These are phyloP conservation scores for Salvia sclarea DNA, from an alignment of 305 asterid genomes.

Conservation along the genomic window DNA sequence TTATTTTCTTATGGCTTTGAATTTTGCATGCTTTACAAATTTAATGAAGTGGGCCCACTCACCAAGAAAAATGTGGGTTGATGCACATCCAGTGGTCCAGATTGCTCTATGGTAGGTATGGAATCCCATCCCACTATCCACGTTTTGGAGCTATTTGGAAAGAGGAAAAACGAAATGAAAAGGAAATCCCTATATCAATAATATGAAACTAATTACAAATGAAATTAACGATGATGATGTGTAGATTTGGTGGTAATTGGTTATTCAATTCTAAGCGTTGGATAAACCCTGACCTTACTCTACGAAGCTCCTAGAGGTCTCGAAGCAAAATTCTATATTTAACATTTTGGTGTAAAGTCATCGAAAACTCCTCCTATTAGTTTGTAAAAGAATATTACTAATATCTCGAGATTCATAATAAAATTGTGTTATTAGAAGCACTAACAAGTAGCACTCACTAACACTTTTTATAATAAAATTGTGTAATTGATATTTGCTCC, in stretches of 20 bases:
- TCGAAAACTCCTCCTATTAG: too few relatives aligned
- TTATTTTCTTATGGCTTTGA: background rate
- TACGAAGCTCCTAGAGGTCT: too few relatives aligned
- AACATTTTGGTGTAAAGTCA: too few relatives aligned
- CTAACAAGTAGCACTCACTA: background rate
- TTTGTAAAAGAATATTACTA: too few relatives aligned
- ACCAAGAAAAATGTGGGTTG: background rate
- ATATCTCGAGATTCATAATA: too few relatives aligned
- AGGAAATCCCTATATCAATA: background rate
- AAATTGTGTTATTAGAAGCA: too few relatives aligned
- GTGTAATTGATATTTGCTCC: conserved; percentile 13
- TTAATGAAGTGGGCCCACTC: conserved; percentile 24
- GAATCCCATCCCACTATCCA: conserved; percentile 24
- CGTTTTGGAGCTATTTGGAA: background rate
- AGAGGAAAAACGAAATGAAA: background rate
- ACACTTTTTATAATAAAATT: background rate
- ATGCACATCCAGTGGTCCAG: conserved; percentile 32
- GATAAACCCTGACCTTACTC: too few relatives aligned
- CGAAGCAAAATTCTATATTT: too few relatives aligned
- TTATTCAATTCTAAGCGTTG: too few relatives aligned
- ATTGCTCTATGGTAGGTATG: conserved; percentile 33
- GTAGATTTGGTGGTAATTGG: too few relatives aligned
- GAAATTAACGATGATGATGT: background rate
- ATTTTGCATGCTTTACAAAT: background rate
- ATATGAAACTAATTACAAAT: background rate